Evolutionary conservation across 371 early-diverging fungal species (phyloP).

Genomic region (Blyttiomyces sp.): DNA sequence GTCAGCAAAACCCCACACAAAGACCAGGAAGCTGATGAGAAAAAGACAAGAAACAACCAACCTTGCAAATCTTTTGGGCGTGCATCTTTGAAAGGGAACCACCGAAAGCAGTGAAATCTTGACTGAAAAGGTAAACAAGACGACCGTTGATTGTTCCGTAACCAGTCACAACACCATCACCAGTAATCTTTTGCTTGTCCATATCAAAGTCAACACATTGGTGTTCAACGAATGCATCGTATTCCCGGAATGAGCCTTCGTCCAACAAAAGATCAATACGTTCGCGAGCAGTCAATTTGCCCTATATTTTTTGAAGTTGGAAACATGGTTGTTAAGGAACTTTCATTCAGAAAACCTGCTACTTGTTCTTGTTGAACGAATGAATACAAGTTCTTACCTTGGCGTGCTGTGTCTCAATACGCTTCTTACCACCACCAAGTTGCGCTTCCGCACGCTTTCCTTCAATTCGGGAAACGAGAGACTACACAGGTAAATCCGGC

Average conservation of each 20-base stretch:
- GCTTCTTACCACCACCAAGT: conserved; percentile 79
- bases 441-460: conserved; percentile 71
- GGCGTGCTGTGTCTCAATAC: conserved; percentile 85
- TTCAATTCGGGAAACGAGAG: conserved; percentile 54
- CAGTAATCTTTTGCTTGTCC: conserved; percentile 81
- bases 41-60: neutral
- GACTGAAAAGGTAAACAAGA: conserved; percentile 86
- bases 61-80: conserved; percentile 90
- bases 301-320: conserved; percentile 63
- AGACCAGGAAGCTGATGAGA: neutral
- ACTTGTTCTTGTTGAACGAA: too few species aligned
- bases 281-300: conserved; percentile 95
- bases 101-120: conserved; percentile 94
- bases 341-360: too few species aligned
- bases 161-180: conserved; percentile 95
- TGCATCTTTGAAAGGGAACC: conserved; percentile 87
- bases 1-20: neutral
- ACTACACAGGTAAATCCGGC: conserved; percentile 18
- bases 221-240: conserved; percentile 94
- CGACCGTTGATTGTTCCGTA: conserved; percentile 92
- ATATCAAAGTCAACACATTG: conserved; percentile 91
- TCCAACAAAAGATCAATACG: conserved; percentile 85
- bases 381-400: conserved; percentile 56
- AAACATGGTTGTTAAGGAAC: too few species aligned
- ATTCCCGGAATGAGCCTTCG: conserved; percentile 83